phyloP scores from a whole-genome alignment of 164 flowering plant species.

The Stephania yunnanensis region DNA sequence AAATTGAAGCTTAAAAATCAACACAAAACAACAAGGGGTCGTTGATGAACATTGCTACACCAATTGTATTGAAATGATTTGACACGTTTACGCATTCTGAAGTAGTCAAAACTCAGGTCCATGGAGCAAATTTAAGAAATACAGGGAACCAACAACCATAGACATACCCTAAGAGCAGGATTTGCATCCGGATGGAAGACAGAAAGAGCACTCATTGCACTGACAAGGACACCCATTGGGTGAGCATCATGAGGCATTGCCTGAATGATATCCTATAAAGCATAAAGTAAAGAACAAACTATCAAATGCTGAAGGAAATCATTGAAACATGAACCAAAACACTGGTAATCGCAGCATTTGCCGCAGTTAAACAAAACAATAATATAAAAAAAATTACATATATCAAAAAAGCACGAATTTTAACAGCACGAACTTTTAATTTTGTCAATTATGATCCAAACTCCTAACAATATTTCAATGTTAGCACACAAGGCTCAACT shows the following conservation, averaged over 20 bases:
- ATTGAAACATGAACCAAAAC: neutral
- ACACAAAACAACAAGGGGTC: too few relatives aligned
- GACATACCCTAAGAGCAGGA: slow-evolving; percentile 86
- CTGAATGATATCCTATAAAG: slow-evolving; percentile 81
- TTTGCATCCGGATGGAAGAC: slow-evolving; percentile 98
- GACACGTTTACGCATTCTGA: neutral
- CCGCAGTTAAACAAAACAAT: neutral
- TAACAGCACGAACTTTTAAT: too few relatives aligned
- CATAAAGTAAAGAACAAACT: neutral
- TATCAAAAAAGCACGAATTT: too few relatives aligned
- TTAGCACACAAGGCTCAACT: too few relatives aligned
- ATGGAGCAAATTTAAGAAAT: neutral
- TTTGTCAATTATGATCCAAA: too few relatives aligned
- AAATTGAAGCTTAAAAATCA: too few relatives aligned
- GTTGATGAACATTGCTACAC: too few relatives aligned
- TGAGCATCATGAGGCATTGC: slow-evolving; percentile 99
- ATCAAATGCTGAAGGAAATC: neutral
- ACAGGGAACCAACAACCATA: neutral
- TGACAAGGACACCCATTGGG: slow-evolving; percentile 93
- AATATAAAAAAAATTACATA: neutral
- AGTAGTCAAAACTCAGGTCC: neutral
- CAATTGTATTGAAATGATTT: neutral
- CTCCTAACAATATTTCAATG: too few relatives aligned
- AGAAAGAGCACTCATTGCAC: slow-evolving; percentile 97
- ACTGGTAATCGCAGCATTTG: neutral